Base-by-base conservation (phyloP, 1,284 basidiomycete genomes). In the Apiotrichum sp. region DNA sequence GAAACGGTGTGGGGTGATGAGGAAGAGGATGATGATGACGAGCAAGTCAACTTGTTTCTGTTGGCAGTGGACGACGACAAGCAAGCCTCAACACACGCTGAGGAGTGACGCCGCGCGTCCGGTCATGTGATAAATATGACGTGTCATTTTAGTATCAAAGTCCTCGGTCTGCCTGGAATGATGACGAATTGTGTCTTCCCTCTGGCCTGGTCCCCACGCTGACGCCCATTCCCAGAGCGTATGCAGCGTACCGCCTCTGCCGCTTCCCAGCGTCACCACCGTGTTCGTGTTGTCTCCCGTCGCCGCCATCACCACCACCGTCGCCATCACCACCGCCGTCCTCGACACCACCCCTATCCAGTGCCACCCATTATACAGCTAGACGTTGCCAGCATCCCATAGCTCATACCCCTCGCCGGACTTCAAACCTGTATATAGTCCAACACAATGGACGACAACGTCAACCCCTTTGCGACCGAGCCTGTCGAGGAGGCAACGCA, bases 381-480 rank as follows among this genome's bases (percentile, higher is more conserved):
- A 22, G 22, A 22, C 22, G 22, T 22, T 22, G 22, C 22, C 22
- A 22, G 22, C 22, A 22, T 22, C 22, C 22, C 22, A 22, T 22
- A 22, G 22, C 22, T 22, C 22, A 22, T 22, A 22, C 22, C 22
- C 22, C 22, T 22, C 22, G 22, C 22, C 22, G 22, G 22, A 22
- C 22, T 22, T 22, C 22, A 22, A 22, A 22, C 22, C 22, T 22
- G 22, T 22, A 22, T 22, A 22, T 22, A 22, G 22, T 22, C 22
- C 22, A 22, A 22, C 22, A 22, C 38, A 10, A 62, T 62, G 61
- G 61, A 59, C 51, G 57, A 57, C 45, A 56, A 56, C 47, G 59
- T 52, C 7, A 62, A 62, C 41, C 61, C 61, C 9, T 62, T 62
- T 36, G 52, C 55, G 8, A 35, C 53, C 1, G 58, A 59, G 46